Evolutionary conservation across 768 basidiomycete species (phyloP), one percentile per base, ranked within the genome.

Genomic region (Suillus lakei): DNA sequence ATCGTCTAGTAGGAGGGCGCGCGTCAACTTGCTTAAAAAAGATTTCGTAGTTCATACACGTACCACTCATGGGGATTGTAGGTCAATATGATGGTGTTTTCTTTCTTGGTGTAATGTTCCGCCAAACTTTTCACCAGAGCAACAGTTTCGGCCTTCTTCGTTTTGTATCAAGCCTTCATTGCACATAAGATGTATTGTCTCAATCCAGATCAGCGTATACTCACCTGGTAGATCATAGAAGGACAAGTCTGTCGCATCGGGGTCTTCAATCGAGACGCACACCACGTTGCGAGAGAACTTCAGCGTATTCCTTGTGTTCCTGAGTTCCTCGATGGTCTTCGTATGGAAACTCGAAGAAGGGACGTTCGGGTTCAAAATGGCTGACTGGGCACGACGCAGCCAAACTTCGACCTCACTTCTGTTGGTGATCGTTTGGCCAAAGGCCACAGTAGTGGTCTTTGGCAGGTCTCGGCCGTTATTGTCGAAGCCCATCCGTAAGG

Each of bases 311-410:
- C 69, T 66, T 39, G 58, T 16, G 54, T 34, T 63, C 62, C 68
- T 68, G 9, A 66, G 30, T 23, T 60, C 23, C 28, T 62, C 28
- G 38, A n/a, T 23, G 34, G 23, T 67, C 46, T 32, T 71, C 64
- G n/a, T n/a, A 44, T 68, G 26, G 62, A 77, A 79, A 21, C 55
- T 6, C 21, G 61, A 64, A 50, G 75, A 63, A 8, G 76, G 61
- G 15, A 81, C 62, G 13, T 77, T 73, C 0, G 85, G 85, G 61
- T 82, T 81, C 10, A 90, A 77, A 28, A 88, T 79, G 0, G 88
- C 88, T 0, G 83, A 80, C 69, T 90, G 89, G 0, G 89, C 88
- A 4, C 88, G 80, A 32, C 87, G 82, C 15, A 90, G 78, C 75
- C 80, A 80, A 3, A 82, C 68, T 63, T 89, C 89, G 8, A 91